phyloP scores from a whole-genome alignment of 495 filamentous ascomycete genomes.

The Tirmania nivea region DNA sequence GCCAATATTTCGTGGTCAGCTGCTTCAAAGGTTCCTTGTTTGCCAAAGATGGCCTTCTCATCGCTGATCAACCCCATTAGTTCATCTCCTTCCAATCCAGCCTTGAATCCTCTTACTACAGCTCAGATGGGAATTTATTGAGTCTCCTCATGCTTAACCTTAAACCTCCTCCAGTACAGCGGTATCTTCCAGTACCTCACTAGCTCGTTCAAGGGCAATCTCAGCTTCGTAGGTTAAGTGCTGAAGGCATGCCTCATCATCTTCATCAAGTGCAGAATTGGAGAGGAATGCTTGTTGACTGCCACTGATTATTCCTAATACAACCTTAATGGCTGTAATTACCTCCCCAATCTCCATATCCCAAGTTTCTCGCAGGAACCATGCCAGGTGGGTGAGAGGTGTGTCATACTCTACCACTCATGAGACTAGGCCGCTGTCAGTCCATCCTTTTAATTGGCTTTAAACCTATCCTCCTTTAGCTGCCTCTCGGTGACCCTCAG shows the following conservation, averaged over 20 bases:
- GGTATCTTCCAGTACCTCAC: background rate
- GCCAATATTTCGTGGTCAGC: conserved; percentile 1
- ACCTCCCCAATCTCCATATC: conserved; percentile 6
- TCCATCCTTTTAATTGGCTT: background rate
- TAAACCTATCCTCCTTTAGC: background rate
- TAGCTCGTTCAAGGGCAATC: background rate
- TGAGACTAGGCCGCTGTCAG: conserved; percentile 7
- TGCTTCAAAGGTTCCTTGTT: conserved; percentile 4
- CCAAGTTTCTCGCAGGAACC: conserved; percentile 8
- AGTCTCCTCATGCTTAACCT: conserved; percentile 11
- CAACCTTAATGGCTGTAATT: conserved; percentile 7
- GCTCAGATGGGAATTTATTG: conserved; percentile 7
- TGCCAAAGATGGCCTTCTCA: background rate
- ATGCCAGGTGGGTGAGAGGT: conserved; percentile 10
- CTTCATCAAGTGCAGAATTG: background rate
- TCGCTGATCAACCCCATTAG: conserved; percentile 6
- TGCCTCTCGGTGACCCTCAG: background rate
- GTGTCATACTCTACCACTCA: conserved; percentile 9
- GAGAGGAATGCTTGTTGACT: background rate
- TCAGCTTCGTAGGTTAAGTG: background rate
- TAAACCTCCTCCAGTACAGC: background rate
- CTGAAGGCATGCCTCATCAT: background rate
- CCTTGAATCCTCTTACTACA: conserved; percentile 7
- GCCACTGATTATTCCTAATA: background rate
- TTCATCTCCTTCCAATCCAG: conserved; percentile 7